Base-by-base conservation (phyloP, 495 filamentous ascomycete genomes). In the Penicillium herquei region DNA sequence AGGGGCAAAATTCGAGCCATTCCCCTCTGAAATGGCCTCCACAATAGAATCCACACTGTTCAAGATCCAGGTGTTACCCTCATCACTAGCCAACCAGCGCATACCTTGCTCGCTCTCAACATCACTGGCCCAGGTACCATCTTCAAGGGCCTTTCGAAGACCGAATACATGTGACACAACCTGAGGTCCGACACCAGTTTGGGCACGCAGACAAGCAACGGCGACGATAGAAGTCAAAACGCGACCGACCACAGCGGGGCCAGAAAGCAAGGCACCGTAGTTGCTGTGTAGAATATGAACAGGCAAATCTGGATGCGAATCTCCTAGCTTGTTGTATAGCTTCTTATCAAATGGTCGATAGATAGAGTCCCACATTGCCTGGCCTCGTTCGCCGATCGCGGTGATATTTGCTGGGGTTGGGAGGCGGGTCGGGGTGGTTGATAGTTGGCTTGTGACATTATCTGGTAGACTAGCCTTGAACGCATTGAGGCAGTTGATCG, bases 151-250 rank as follows among this genome's bases (percentile, higher is more conserved):
- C 75, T 92, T 92, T 41, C 86, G 64, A 64, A 90, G 59, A 4
- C 88, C 88, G 74, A 87, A 91, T 0, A 92, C 73, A 71, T 92
- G 89, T 55, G 82, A 86, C 7, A 84, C 70, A 7, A 92, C 88
- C 75, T 92, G 89, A 18, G 89, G 89, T 2, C 84, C 88, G 3
- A 91, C 88, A 1, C 89, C 89, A 10, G 84, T 85, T 74, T 92
- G 89, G 46, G 89, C 80, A 16, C 89, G 67, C 63, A 92, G 60
- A 64, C 84, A 88, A 10, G 87, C 73, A 34, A 92, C 73, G 0
- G 88, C 89, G 6, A 90, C 77, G 14, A 91, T 72, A 43, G 81
- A 86, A 3, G 87, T 91, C 51, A 85, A 61, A 4, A 84, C 76
- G 12, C 89, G 66, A 0, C 89, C 89, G 0, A 84, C 79, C 6